These are phyloP conservation scores for Penicillium sp. DNA, from an alignment of 2,329 filamentous ascomycete genomes.

Conservation along the genomic window DNA sequence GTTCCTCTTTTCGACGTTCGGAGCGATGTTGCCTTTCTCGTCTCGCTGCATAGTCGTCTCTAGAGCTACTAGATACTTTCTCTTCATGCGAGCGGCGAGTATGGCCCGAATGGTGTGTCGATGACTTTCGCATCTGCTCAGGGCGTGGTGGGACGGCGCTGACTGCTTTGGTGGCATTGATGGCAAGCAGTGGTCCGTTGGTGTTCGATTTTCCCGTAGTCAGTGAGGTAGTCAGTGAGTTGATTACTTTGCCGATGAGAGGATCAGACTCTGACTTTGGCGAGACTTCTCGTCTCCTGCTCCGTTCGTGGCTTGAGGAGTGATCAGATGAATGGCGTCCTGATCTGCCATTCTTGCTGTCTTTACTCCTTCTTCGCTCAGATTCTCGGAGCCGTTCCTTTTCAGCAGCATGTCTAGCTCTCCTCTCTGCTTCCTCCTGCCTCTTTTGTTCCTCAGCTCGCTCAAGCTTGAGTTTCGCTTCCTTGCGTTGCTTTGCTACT, in stretches of 20 bases:
- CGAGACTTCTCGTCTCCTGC: slow-evolving; percentile 22
- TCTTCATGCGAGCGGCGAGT: slow-evolving; percentile 16
- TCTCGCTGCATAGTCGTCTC: slow-evolving; percentile 7
- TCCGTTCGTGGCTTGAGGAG: slow-evolving; percentile 22
- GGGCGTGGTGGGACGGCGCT: slow-evolving; percentile 20
- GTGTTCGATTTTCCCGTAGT: slow-evolving; percentile 39
- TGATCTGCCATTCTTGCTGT: slow-evolving; percentile 10
- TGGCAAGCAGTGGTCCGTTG: slow-evolving; percentile 34
- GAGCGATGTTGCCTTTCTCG: slow-evolving; percentile 13
- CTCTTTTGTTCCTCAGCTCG: slow-evolving; percentile 19
- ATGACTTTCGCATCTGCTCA: slow-evolving; percentile 20
- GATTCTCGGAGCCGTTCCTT: slow-evolving; percentile 14
- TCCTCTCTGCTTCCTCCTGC: slow-evolving; percentile 14
- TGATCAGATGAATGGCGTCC: slow-evolving; percentile 21
- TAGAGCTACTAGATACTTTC: slow-evolving; percentile 14
- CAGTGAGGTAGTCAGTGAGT: slow-evolving; percentile 38
- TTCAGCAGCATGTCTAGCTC: slow-evolving; percentile 12
- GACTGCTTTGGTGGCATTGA: slow-evolving; percentile 33
- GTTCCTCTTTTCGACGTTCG: slow-evolving; percentile 11
- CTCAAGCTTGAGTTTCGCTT: slow-evolving; percentile 27
- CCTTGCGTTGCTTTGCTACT: slow-evolving; percentile 29
- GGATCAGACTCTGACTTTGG: slow-evolving; percentile 19
- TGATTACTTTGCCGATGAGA: slow-evolving; percentile 25
- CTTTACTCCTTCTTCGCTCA: slow-evolving; percentile 9
- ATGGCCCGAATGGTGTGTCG: slow-evolving; percentile 26